Evolutionary conservation across 2,329 filamentous ascomycete genomes (phyloP).

Genomic region (Aureobasidium sp.): DNA sequence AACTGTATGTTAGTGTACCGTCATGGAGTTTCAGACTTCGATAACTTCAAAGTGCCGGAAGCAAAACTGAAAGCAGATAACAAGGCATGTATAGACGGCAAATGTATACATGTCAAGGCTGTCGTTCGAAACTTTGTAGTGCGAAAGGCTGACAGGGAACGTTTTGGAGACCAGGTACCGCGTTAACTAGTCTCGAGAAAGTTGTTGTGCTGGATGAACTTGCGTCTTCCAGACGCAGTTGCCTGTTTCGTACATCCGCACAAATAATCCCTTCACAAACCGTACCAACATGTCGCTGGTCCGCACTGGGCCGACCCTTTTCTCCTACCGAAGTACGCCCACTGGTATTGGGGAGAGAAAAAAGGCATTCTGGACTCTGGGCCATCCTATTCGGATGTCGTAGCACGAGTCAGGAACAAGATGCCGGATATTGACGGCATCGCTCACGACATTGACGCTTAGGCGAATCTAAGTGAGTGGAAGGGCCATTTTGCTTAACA

Average conservation of each 20-base stretch:
- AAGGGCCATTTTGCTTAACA: not conserved
- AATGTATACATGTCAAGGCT: not conserved
- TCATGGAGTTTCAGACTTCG: not conserved
- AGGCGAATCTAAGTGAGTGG: not conserved
- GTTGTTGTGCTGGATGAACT: not conserved
- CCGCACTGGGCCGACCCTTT: not conserved
- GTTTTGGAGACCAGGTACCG: not conserved
- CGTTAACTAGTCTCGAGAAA: not conserved
- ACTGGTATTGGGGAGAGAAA: not conserved
- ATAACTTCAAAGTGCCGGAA: not conserved
- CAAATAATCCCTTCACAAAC: not conserved
- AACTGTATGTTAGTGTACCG: constrained; percentile 3
- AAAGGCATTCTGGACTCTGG: not conserved
- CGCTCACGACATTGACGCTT: not conserved
- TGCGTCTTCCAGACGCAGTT: not conserved
- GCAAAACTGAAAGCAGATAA: not conserved
- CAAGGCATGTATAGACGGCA: not conserved
- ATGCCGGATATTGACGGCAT: not conserved
- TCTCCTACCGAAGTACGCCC: not conserved
- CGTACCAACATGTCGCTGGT: not conserved
- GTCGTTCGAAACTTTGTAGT: not conserved
- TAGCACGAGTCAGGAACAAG: not conserved
- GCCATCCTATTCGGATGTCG: not conserved
- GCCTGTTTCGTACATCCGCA: not conserved
- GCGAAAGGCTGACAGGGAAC: not conserved